Percentiles rank a stretch among this genome's conserved stretches.
Evolutionary conservation across 116 monocot genomes (phyloP).

Genomic region (Cymodocea nodosa): DNA sequence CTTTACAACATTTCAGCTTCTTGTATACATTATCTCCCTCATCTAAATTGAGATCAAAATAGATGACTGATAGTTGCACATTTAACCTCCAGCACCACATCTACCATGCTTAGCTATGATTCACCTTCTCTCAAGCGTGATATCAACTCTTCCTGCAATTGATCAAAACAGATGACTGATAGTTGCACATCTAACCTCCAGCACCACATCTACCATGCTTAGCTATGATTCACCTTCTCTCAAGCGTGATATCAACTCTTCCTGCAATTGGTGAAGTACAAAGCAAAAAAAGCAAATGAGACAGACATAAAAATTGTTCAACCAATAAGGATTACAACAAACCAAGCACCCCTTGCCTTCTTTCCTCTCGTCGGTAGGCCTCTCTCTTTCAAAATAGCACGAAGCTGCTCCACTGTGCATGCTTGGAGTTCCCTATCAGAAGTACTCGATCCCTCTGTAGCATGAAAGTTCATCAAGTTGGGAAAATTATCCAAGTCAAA

Average conservation of each 20-base stretch:
- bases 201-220: not conserved
- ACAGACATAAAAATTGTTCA: not conserved
- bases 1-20: too few relatives aligned
- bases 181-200: not conserved
- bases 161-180: not conserved
- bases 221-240: constrained; percentile 8
- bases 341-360: constrained; percentile 29
- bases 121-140: constrained; percentile 18
- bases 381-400: constrained; percentile 51
- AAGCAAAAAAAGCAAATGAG: not conserved
- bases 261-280: constrained; percentile 14
- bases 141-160: constrained; percentile 36
- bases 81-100: not conserved
- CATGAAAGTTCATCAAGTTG: not conserved
- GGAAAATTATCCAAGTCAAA: not conserved
- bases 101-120: not conserved
- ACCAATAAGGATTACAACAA: not conserved
- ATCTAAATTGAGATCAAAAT: not conserved
- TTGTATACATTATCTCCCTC: too few relatives aligned
- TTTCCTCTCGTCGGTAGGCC: constrained; percentile 62
- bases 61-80: not conserved
- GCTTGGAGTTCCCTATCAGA: constrained; percentile 40
- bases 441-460: constrained; percentile 24
- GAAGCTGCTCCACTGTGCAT: constrained; percentile 62
- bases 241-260: constrained; percentile 34